These are phyloP conservation scores for Bjerkandera adusta DNA, from an alignment of 1,284 basidiomycete genomes.

Conservation along the genomic window DNA sequence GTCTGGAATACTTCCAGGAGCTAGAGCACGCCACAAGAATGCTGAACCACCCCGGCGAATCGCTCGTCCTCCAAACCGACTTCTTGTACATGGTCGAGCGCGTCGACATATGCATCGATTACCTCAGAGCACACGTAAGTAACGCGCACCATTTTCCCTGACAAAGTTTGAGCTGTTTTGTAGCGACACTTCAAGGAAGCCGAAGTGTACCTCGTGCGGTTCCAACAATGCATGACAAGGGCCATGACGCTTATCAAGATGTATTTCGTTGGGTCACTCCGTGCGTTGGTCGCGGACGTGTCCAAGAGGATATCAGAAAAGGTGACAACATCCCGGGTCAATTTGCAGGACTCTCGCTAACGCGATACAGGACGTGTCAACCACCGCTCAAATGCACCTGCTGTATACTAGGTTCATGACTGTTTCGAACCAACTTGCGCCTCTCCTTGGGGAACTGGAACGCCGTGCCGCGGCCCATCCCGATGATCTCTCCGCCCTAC, in stretches of 20 bases:
- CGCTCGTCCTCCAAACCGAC: conserved; percentile 83
- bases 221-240: conserved; percentile 93
- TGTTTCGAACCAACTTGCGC: conserved; percentile 68
- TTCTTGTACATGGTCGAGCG: conserved; percentile 94
- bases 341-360: conserved; percentile 1
- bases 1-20: conserved; percentile 89
- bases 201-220: conserved; percentile 87
- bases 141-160: neutral
- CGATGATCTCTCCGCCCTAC: conserved; percentile 72
- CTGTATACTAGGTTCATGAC: conserved; percentile 85
- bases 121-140: conserved; percentile 81
- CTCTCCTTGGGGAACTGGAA: conserved; percentile 83
- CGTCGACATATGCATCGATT: conserved; percentile 89
- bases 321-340: conserved; percentile 42
- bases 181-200: conserved; percentile 89
- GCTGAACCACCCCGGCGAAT: conserved; percentile 90
- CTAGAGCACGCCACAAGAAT: conserved; percentile 87
- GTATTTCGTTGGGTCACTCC: conserved; percentile 84
- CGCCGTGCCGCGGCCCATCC: conserved; percentile 69
- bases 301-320: conserved; percentile 72
- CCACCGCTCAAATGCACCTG: conserved; percentile 80
- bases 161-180: too few relatives aligned
- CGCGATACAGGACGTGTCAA: conserved; percentile 67
- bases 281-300: conserved; percentile 73
- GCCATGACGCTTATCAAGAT: conserved; percentile 96